phyloP scores from a whole-genome alignment of 2,329 filamentous ascomycete genomes.

The Pseudogymnoascus sp. region DNA sequence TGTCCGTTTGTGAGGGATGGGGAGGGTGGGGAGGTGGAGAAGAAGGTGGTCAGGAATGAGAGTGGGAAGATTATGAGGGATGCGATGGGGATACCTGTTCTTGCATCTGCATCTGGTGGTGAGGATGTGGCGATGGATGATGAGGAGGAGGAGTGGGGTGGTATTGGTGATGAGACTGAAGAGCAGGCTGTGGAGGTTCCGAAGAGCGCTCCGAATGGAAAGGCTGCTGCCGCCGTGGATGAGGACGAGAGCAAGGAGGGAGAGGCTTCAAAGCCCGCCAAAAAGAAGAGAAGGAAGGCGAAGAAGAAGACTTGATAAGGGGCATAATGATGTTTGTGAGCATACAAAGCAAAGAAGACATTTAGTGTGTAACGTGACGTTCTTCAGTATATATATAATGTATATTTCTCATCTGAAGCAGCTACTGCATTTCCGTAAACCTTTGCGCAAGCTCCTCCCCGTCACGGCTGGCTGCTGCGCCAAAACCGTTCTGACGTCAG shows the following conservation, averaged over 20 bases:
- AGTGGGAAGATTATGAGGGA: slow-evolving; percentile 45
- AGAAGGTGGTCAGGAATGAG: slow-evolving; percentile 36
- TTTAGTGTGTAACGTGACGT: neutral
- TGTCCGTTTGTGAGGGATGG: slow-evolving; percentile 64
- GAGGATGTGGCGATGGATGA: slow-evolving; percentile 15
- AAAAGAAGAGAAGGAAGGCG: slow-evolving; percentile 7
- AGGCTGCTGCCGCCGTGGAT: neutral
- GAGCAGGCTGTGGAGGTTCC: slow-evolving; percentile 12
- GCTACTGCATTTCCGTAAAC: no score
- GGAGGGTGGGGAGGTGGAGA: neutral
- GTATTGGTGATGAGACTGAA: slow-evolving; percentile 9
- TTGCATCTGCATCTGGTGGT: slow-evolving; percentile 23
- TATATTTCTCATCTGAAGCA: neutral
- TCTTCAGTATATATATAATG: neutral
- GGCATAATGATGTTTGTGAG: neutral
- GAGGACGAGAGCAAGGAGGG: neutral
- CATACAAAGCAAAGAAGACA: neutral
- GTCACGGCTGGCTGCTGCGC: no score
- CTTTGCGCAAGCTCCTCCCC: no score
- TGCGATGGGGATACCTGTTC: slow-evolving; percentile 31
- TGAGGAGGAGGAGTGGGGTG: slow-evolving; percentile 15
- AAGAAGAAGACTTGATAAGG: slow-evolving; percentile 4
- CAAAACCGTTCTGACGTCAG: no score
- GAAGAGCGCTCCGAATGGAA: neutral
- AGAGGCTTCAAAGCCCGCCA: neutral